Evolutionary conservation across 306 rosid species (phyloP), one percentile per base, ranked within the genome.

Genomic region (Citrullus colocynthis): DNA sequence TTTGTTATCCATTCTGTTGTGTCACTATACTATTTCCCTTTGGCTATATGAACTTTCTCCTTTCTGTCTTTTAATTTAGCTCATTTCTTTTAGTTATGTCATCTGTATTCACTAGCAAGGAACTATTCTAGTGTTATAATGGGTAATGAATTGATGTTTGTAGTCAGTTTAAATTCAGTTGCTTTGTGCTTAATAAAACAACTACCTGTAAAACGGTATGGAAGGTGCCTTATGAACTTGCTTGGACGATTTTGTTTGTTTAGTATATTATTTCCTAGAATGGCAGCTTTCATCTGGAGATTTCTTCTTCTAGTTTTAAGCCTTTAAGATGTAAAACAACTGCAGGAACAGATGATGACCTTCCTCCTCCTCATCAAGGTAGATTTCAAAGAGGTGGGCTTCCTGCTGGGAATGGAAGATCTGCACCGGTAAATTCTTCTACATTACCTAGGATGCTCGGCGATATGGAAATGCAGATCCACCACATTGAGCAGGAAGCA

Each of bases 391-490:
- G 85, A 80, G 84, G 90, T 76, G 81, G 83, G 62, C 81, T 78
- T 79, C 78, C 71, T 59, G 65, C 84, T 9, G 88, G 84, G 78
- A 81, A 80, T 54, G 90, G 67, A 80, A 86, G 86, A 80, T 86
- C 92, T 84, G 77, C 60, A 32, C 88, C 85, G 49, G 82, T 88
- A 80, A 88, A 74, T 81, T 85, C 91, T 52, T 39, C 83, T 54
- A 48, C 90, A 30, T 87, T 80, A 66, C 81, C 86, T 74, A 86
- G 87, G 82, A 83, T 82, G 83, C 82, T 81, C 39, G 76, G 81
- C 16, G 87, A 93, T 86, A 88, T 92, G 99, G 99, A 96, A 88
- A 87, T 85, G 55, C 93, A 96, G 88, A 96, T 96, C 83, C 99
- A 96, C 78, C 88, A 82, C 83, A 92, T 96, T 39, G 99, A 96